phyloP scores from a whole-genome alignment of 495 filamentous ascomycete genomes.

The Penicillium macrosclerotiorum region DNA sequence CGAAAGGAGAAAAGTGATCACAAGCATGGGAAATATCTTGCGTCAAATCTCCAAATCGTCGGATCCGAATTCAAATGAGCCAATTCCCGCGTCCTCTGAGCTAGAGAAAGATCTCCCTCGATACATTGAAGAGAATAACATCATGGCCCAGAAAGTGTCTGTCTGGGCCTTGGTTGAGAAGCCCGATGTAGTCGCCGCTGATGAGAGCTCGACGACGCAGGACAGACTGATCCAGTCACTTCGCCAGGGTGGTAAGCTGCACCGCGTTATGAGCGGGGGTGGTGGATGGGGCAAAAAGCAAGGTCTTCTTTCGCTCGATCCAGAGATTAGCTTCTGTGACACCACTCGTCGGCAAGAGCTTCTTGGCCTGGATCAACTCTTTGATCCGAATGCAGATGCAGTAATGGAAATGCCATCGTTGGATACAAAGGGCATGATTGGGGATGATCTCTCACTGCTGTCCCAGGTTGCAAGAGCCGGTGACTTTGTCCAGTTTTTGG shows the following conservation, averaged over 20 bases:
- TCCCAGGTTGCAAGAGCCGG: constrained; percentile 47
- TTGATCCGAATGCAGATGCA: constrained; percentile 14
- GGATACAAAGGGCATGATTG: constrained; percentile 22
- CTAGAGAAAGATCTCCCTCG: constrained; percentile 64
- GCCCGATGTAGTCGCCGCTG: constrained; percentile 15
- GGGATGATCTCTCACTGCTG: constrained; percentile 37
- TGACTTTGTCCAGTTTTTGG: constrained; percentile 51
- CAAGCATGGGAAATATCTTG: constrained; percentile 80
- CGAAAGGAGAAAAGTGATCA: constrained; percentile 57
- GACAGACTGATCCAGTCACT: constrained; percentile 25
- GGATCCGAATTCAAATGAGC: constrained; percentile 32
- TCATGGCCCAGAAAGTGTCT: constrained; percentile 49
- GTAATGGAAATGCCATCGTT: constrained; percentile 14
- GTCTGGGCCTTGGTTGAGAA: constrained; percentile 74
- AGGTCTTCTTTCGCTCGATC: constrained; percentile 80
- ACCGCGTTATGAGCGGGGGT: constrained; percentile 78
- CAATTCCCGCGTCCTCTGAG: constrained; percentile 70
- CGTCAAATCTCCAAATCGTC: constrained; percentile 57
- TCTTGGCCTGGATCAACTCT: constrained; percentile 18
- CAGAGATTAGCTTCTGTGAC: constrained; percentile 49
- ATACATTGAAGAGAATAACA: constrained; percentile 51
- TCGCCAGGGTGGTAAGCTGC: constrained; percentile 50
- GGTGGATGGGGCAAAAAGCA: constrained; percentile 89
- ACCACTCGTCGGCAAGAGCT: constrained; percentile 10
- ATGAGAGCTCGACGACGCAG: constrained; percentile 17